Base-by-base conservation (phyloP, 2,329 filamentous ascomycete species). In the Beauveria asiatica region DNA sequence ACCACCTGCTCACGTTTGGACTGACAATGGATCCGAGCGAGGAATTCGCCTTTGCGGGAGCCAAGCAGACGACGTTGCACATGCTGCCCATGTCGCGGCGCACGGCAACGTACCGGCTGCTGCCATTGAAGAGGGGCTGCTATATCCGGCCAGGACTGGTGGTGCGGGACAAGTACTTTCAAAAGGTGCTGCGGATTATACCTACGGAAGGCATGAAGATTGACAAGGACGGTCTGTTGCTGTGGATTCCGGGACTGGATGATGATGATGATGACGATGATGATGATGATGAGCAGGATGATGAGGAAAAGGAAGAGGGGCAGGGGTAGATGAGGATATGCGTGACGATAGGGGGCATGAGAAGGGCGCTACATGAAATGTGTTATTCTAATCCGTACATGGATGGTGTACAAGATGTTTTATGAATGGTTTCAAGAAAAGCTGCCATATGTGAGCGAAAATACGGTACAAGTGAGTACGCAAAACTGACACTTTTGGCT, bases 1-100 rank as follows among this genome's bases (percentile, higher is more conserved):
- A 86, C 71, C 94, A 99, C 72, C 95, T 96, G 74, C 82, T 99
- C 54, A 96, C 92, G 0, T 99, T 99, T 74, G 92, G 90, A 33
- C 74, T 97, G 53, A 85, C 81, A 27, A 96, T 99, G 92, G 93
- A 99, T 66, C 89, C 92, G 3, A 93, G 85, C 70, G 91, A 96
- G 64, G 84, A 91, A 57, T 97, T 97, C 73, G 93, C 92, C 0
- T 97, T 99, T 73, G 92, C 90, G 8, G 94, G 94, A 0, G 80
- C 90, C 2, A 97, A 97, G 75, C 81, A 88, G 65, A 86, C 85
- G 13, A 88, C 87, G 1, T 67, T 97, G 57, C 90, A 94, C 68
- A 76, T 97, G 46, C 81, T 96, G 50, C 94, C 94, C 0, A 78
- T 96, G 63, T 92, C 90, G 62, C 79, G 92, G 62, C 81, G 90